Evolutionary conservation across 1,284 basidiomycete species (phyloP).

Genomic region (Erythrobasidium hasegawianum): DNA sequence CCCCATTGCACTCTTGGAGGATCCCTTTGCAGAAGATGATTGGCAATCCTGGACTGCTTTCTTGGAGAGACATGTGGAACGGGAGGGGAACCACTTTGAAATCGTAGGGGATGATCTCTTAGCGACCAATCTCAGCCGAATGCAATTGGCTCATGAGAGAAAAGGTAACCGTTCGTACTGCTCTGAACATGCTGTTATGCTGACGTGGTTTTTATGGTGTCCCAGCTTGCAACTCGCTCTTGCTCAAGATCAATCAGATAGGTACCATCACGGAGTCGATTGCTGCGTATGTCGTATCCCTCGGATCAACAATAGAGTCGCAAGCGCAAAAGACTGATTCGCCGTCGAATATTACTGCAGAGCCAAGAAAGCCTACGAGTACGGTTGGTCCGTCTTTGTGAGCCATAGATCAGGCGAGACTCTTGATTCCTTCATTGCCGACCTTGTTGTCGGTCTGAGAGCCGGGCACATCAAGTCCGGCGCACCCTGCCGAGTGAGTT

Average conservation of each 20-base stretch:
- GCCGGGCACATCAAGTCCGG: constrained; percentile 97
- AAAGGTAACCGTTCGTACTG: constrained; percentile 55
- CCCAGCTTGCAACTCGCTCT: constrained; percentile 86
- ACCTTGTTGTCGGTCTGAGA: constrained; percentile 89
- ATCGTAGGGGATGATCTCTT: constrained; percentile 97
- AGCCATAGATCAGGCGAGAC: constrained; percentile 52
- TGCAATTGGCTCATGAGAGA: constrained; percentile 99
- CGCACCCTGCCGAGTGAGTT: constrained; percentile 69
- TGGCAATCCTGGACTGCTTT: constrained; percentile 97
- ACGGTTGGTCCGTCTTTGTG: constrained; percentile 1
- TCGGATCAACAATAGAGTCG: not conserved
- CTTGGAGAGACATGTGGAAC: constrained; percentile 58
- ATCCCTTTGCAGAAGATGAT: constrained; percentile 99
- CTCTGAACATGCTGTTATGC: not conserved
- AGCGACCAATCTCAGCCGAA: constrained; percentile 94
- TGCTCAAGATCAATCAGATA: constrained; percentile 98
- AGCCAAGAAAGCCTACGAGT: constrained; percentile 1
- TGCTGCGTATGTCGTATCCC: constrained; percentile 65
- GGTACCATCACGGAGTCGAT: constrained; percentile 99
- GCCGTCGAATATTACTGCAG: not conserved
- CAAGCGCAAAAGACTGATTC: not conserved
- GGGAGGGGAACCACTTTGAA: constrained; percentile 57
- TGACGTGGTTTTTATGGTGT: not conserved
- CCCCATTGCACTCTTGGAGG: constrained; percentile 78
- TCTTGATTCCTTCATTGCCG: constrained; percentile 93